Conservation (phyloP, 345 rosid genomes). For the Clausena lansium region DNA sequence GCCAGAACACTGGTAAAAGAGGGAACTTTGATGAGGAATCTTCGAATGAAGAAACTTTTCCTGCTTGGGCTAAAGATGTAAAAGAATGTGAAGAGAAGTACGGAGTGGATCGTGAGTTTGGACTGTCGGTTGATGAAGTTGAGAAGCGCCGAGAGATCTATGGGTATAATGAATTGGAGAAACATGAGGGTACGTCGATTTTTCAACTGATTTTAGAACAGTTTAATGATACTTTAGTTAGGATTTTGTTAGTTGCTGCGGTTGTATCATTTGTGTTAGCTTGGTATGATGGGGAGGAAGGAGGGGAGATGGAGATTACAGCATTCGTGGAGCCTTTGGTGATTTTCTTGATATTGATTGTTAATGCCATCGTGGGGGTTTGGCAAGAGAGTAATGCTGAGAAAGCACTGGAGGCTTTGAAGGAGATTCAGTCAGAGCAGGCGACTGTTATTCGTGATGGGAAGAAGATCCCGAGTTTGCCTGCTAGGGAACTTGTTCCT, state of each 20-base stretch:
- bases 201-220: slow-evolving; percentile 71
- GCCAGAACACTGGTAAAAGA: slow-evolving; percentile 41
- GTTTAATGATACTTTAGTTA: slow-evolving; percentile 79
- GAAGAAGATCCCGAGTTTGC: slow-evolving; percentile 36
- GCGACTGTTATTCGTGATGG: slow-evolving; percentile 75
- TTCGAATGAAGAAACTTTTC: slow-evolving; percentile 32
- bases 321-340: slow-evolving; percentile 96
- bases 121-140: slow-evolving; percentile 55
- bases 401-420: slow-evolving; percentile 89
- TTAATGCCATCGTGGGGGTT: slow-evolving; percentile 83
- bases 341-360: slow-evolving; percentile 83
- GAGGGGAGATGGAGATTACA: slow-evolving; percentile 84
- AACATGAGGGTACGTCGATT: slow-evolving; percentile 65
- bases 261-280: slow-evolving; percentile 77
- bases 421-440: slow-evolving; percentile 85
- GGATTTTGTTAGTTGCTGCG: slow-evolving; percentile 79
- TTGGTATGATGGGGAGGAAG: slow-evolving; percentile 76
- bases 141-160: slow-evolving; percentile 44
- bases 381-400: slow-evolving; percentile 96
- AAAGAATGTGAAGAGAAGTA: slow-evolving; percentile 60
- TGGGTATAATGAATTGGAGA: slow-evolving; percentile 83
- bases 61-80: slow-evolving; percentile 71
- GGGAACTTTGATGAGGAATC: slow-evolving; percentile 22
- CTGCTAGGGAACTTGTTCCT: slow-evolving; percentile 85
- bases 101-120: slow-evolving; percentile 40